Conservation (phyloP, 352 stramenopile species). For the Saprolegnia parasitica region DNA sequence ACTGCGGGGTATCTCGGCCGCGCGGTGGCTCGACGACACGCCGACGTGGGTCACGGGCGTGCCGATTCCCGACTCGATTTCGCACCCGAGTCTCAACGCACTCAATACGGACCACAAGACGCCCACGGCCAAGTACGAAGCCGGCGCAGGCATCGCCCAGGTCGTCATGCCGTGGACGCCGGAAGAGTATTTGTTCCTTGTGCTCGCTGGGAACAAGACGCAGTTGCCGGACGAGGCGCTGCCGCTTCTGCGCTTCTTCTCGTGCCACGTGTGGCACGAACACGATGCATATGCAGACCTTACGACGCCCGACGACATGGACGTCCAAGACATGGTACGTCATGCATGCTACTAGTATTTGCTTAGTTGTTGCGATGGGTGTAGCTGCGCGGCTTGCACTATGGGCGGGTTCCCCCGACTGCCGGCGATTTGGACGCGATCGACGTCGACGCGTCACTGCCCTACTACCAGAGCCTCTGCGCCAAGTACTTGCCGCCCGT, state of each 20-base stretch:
- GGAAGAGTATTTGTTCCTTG: constrained; percentile 69
- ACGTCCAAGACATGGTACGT: constrained; percentile 68
- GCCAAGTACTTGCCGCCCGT: constrained; percentile 67
- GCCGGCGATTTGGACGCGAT: constrained; percentile 43
- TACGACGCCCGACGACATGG: constrained; percentile 41
- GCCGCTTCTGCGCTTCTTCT: constrained; percentile 64
- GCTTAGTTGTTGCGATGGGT: background rate
- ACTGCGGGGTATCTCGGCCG: constrained; percentile 61
- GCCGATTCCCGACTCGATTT: constrained; percentile 53
- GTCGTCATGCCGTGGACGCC: constrained; percentile 62
- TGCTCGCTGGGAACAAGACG: constrained; percentile 59
- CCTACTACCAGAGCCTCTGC: constrained; percentile 60
- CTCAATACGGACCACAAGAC: constrained; percentile 57
- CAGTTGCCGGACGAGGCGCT: constrained; percentile 60
- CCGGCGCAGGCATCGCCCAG: constrained; percentile 38
- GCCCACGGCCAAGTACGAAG: constrained; percentile 15
- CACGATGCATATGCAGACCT: constrained; percentile 52
- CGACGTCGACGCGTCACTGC: constrained; percentile 41
- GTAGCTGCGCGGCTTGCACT: constrained; percentile 21
- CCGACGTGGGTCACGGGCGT: constrained; percentile 62
- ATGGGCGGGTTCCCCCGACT: constrained; percentile 36
- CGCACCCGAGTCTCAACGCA: constrained; percentile 55
- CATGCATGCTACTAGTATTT: too few relatives aligned
- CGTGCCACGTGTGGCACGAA: constrained; percentile 61
- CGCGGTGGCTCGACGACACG: constrained; percentile 62